A percentile compares a stretch with the other conserved stretches of the same genome.
Evolutionary conservation across 352 stramenopile species (phyloP).

Genomic region (Pythium dissimile): DNA sequence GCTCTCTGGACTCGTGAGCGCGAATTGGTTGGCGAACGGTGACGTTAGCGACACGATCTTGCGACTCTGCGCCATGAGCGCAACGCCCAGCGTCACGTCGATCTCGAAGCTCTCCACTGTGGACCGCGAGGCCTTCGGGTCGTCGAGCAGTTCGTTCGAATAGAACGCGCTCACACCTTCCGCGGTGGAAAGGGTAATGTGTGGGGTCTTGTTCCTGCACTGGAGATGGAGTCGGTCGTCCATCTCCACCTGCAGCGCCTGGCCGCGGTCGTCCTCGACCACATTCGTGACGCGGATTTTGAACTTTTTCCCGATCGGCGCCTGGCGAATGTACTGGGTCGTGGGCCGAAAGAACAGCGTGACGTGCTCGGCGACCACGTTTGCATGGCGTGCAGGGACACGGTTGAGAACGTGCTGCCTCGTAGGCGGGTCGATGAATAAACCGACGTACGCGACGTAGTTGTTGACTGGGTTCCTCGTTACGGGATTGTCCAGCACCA

Average conservation of each 20-base stretch:
- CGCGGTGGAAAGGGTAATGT: slow-evolving; percentile 59
- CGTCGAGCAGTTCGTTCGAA: slow-evolving; percentile 61
- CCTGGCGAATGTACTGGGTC: slow-evolving; percentile 41
- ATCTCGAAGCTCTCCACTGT: slow-evolving; percentile 7
- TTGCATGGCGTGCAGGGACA: slow-evolving; percentile 28
- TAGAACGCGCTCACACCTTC: slow-evolving; percentile 47
- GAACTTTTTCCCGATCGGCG: slow-evolving; percentile 38
- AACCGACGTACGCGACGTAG: slow-evolving; percentile 42
- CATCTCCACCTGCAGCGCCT: slow-evolving; percentile 49
- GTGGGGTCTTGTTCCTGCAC: slow-evolving; percentile 50
- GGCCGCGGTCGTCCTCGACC: slow-evolving; percentile 40
- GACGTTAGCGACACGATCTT: slow-evolving; percentile 14
- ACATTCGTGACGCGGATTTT: slow-evolving; percentile 33
- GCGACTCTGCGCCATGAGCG: slow-evolving; percentile 13
- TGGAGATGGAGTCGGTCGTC: slow-evolving; percentile 32
- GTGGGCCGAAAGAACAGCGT: slow-evolving; percentile 64
- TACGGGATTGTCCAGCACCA: slow-evolving; percentile 46
- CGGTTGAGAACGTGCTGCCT: slow-evolving; percentile 31
- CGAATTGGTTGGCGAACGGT: slow-evolving; percentile 12
- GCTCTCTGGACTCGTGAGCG: background rate
- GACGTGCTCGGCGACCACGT: slow-evolving; percentile 56
- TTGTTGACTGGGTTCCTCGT: slow-evolving; percentile 34
- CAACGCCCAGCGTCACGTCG: slow-evolving; percentile 11
- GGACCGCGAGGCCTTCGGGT: background rate
- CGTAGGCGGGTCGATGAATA: slow-evolving; percentile 42